Evolutionary conservation across 1,284 basidiomycete species (phyloP), one percentile per base, ranked within the genome.

Genomic region (Grifola frondosa): DNA sequence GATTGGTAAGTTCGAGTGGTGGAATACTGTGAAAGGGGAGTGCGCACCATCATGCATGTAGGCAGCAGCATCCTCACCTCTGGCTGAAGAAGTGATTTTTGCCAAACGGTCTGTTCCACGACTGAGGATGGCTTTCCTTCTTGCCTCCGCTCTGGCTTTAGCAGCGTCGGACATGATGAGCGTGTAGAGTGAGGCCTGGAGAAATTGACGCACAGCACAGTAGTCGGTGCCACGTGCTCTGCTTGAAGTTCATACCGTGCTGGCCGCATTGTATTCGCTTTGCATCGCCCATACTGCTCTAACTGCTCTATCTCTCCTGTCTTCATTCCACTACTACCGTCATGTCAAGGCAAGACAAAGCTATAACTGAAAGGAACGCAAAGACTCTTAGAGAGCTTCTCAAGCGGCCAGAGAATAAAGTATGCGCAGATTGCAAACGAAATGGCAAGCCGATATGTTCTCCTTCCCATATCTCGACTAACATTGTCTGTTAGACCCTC

Each of bases 341-440:
- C 84, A 78, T 81, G 30, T 69, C 55, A 20, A 57, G 75, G 47
- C 84, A 87, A 65, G 91, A 95, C 71, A 92, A 88, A 63, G 80
- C 84, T 1, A 91, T 84, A 0, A 89, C 88, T 4, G 91, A 94
- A 48, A 71, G 79, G 48, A 79, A 91, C 61, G 74, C 91, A 25
- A 78, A 79, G 44, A 84, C 79, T 12, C 77, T 97, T 13, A 75
- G 91, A 37, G 92, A 93, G 56, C 77, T 96, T 24, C 79, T 97
- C 42, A 94, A 90, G 65, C 74, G 74, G 37, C 87, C 91, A 17
- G 93, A 96, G 54, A 99, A 98, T 73, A 98, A 96, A 69, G 67
- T 87, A 16, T 97, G 95, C 58, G 90, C 90, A 1, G 93, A 97
- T 62, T 97, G 93, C 72, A 93, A 95, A 63, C 82, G 85, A 54